Evolutionary conservation across 2,329 filamentous ascomycete genomes (phyloP), one percentile per base, ranked within the genome.

Genomic region (Aspergillus pseudoviridinutans): DNA sequence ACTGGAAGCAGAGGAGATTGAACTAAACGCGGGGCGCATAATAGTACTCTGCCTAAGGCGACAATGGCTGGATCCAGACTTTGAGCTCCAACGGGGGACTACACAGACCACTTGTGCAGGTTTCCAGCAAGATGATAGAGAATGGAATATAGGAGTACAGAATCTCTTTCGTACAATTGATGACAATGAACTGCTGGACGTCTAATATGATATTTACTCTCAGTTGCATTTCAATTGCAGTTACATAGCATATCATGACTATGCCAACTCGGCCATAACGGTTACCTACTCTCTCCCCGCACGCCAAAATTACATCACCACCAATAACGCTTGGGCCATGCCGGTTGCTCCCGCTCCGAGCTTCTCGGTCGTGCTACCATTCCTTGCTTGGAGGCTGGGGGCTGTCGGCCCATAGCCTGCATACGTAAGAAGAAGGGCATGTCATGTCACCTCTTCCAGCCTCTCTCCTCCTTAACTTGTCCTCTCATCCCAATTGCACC

Each of bases 301-400:
- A 56, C 50, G 54, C 50, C 22, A 32, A 25, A 32, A 53, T 60
- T 55, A 61, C 58, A 59, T 59, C 58, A 59, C 49, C 49, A 44
- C 28, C 28, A 25, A 24, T 42, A 57, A 50, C 46, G 44, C 35
- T 28, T 56, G 29, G 32, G 41, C 54, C 57, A 61, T 54, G 25
- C 61, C 61, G 61, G 57, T 52, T 53, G 42, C 27, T 49, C 38
- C 55, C 51, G 59, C 52, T 61, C 59, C 59, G 59, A 54, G 14
- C 29, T 38, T 38, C 32, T 38, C 17, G 32, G 32, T 17, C 5
- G 14, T 38, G 32, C 32, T 38, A 2, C 32, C 42, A 46, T 24
- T 46, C 42, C 42, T 24, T 46, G 22, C 44, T 47, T 22, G 12
- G 24, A 47, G 42, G 12, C 20, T 25, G 44, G 20, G 44, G 14